Percentiles rank a stretch among this genome's conserved stretches.
Conservation (phyloP, 75 land plant species). For the Cunninghamia lanceolata region DNA sequence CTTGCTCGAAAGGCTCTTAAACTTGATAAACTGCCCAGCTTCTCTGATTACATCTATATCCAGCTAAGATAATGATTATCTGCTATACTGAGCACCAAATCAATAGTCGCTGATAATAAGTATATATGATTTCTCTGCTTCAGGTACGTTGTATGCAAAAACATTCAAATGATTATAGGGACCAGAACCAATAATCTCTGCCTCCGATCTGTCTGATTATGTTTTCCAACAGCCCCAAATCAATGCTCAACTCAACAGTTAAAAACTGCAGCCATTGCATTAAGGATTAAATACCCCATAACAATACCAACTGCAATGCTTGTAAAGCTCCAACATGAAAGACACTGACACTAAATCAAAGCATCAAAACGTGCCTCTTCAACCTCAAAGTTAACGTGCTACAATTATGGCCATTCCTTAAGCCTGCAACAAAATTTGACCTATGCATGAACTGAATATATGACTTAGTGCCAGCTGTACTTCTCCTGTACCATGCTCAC, state of each 20-base stretch:
- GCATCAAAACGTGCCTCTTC: background rate
- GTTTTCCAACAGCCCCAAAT: background rate
- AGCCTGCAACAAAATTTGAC: slow-evolving; percentile 39
- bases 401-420: background rate
- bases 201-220: background rate
- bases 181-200: background rate
- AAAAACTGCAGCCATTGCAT: background rate
- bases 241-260: background rate
- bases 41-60: background rate
- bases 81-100: background rate
- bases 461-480: slow-evolving; percentile 53
- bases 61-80: background rate
- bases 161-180: background rate
- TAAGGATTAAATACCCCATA: background rate
- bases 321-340: background rate
- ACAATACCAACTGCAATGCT: background rate
- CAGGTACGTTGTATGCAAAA: background rate
- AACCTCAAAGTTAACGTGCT: background rate
- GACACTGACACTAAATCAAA: background rate
- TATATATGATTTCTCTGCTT: background rate
- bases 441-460: slow-evolving; percentile 61
- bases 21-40: background rate
- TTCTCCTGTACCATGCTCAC: slow-evolving; percentile 81
- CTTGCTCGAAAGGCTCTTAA: background rate
- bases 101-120: background rate